Conservation (phyloP, 2,329 filamentous ascomycete species). For the Bipolaris victoriae region DNA sequence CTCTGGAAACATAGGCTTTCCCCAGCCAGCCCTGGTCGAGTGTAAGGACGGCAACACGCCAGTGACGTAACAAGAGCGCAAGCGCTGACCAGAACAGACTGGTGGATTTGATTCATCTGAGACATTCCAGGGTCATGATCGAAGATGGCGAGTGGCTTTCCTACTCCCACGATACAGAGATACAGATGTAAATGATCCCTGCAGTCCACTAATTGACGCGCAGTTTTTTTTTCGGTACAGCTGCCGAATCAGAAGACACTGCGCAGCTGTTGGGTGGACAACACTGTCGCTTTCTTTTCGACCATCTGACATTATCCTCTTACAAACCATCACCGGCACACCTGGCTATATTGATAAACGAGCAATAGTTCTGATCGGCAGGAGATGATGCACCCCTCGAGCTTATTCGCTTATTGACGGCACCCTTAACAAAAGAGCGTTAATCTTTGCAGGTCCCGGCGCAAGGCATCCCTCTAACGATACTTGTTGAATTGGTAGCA, state of each 20-base stretch:
- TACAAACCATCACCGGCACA: neutral
- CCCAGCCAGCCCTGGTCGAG: neutral
- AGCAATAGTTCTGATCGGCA: neutral
- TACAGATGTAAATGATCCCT: neutral
- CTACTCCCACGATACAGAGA: neutral
- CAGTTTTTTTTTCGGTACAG: neutral
- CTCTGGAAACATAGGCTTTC: neutral
- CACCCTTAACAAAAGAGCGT: neutral
- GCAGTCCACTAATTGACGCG: neutral
- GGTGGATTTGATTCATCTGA: neutral
- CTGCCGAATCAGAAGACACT: neutral
- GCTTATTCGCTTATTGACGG: neutral
- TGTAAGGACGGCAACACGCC: neutral
- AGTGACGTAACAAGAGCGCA: neutral
- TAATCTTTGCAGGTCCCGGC: neutral
- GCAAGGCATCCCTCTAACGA: neutral
- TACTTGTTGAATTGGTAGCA: neutral
- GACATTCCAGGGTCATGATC: neutral
- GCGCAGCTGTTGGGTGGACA: neutral
- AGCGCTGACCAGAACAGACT: neutral
- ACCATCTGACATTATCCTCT: neutral
- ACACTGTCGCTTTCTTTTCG: neutral
- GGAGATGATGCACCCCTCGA: neutral
- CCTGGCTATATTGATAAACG: neutral
- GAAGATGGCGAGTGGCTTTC: neutral